Conservation (phyloP, 306 rosid genomes). For the Gynostemma pentaphyllum region DNA sequence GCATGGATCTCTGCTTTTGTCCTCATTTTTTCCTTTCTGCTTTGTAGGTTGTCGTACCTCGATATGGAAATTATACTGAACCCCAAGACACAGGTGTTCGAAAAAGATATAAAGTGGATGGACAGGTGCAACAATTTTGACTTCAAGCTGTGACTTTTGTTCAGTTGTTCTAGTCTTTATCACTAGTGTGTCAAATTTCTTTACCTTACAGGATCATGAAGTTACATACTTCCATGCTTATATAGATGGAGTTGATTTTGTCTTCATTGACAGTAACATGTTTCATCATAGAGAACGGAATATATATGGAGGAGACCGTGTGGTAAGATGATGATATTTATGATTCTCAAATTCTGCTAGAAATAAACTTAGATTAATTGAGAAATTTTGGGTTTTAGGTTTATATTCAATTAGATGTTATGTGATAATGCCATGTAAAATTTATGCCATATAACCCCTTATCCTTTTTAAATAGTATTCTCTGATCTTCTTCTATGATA, state of each 20-base stretch:
- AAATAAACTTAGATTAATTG: not conserved
- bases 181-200: not conserved
- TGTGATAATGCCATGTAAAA: not conserved
- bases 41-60: slow-evolving; percentile 69
- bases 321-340: slow-evolving; percentile 34
- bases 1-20: not conserved
- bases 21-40: slow-evolving; percentile 9
- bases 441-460: not conserved
- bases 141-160: slow-evolving; percentile 5
- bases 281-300: slow-evolving; percentile 41
- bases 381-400: not conserved
- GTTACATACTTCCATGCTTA: slow-evolving; percentile 60
- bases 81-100: slow-evolving; percentile 47
- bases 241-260: slow-evolving; percentile 83
- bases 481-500: too few species aligned
- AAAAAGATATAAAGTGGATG: slow-evolving; percentile 55
- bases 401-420: not conserved
- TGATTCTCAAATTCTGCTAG: slow-evolving; percentile 9
- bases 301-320: slow-evolving; percentile 69
- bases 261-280: slow-evolving; percentile 50
- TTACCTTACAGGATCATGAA: slow-evolving; percentile 64
- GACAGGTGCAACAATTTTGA: slow-evolving; percentile 51
- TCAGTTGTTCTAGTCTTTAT: not conserved
- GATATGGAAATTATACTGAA: slow-evolving; percentile 54
- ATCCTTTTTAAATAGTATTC: not conserved